Evolutionary conservation across 139 green algal genomes (phyloP), one percentile per base, ranked within the genome.

Genomic region (Chloropicon primus): DNA sequence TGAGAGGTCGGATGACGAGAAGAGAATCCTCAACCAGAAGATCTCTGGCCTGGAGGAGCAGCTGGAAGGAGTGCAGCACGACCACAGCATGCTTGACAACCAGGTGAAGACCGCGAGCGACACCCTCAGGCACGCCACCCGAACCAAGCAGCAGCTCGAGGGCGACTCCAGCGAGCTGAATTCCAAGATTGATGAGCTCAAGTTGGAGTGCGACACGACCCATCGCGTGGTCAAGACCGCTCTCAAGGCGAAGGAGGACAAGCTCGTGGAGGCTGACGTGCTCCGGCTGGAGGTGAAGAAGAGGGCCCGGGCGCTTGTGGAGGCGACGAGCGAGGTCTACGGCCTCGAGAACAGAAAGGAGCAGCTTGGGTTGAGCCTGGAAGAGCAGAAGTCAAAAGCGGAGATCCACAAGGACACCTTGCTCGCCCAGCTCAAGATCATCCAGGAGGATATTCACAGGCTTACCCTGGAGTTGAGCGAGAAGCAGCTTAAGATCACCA

Each of bases 191-290:
- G 76, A 80, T n/a, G 81, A 83, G 75, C 82, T 93, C 26, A 75
- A 85, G 76, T 83, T 96, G 27, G 90, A 94, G 78, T 86, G 83
- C 23, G 87, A 91, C 26, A 89, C 88, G 72, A 80, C 84, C 1
- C 53, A 54, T 22, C 72, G 87, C 24, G 78, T 81, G 26, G 54
- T 89, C 54, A 84, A 81, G 78, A 80, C 62, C 2, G 77, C 80
- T 0, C 72, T 86, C 25, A 82, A 87, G 27, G 80, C 86, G 25
- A 91, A 90, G 83, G 92, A 96, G 84, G 88, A 92, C 62, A 78
- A 80, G 74, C 86, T 96, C 82, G 90, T 97, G 79, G 88, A 92
- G 71, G 87, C 90, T 54, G 92, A 96, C 79, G 84, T 96, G 75
- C 75, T 91, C 75, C 84, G 87, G 74, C 86, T 97, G 78, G 86